Base-by-base conservation (phyloP, 148 eudicot species). In the Silene conica region DNA sequence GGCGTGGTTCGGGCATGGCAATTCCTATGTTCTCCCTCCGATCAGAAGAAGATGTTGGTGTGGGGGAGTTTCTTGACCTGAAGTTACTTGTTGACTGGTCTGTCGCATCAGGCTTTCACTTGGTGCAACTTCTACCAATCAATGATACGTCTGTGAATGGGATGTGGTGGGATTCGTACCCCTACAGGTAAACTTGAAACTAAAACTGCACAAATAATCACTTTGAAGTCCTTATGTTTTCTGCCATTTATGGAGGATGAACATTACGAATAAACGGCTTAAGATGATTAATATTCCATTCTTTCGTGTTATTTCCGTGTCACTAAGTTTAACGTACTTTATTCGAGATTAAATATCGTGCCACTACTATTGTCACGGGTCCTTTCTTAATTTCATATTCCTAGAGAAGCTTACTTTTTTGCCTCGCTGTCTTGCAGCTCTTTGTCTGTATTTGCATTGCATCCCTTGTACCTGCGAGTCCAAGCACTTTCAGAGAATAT, bases 141-240 rank as follows among this genome's bases (percentile, higher is more conserved):
- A 91, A 94, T 76, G 98, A 94, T 82, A 94, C 98, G 66, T 94
- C 98, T 60, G 98, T 94, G 20, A 79, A 94, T 75, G 67, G 76
- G 78, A 94, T 89, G 97, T 94, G 98, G 98, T 94, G 98, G 98
- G 98, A 94, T 82, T 94, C 98, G 6, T 94, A 94, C 74, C 98
- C 98, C 3, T 94, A 94, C 87, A 94, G 98, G 98, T 91, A 66
- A 73, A 76, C 72, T 50, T 79, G 43, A 15, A 52, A 56, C 50
- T 57, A 26, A 74, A n/a, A 57, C 21, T 34, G 10, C 20, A 3
- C 55, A 38, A 38, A 38, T 38, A 38, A 38, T 18, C 48, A 71
- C 50, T 18, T 15, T 48, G 38, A 67, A 57, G 61, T 75, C 56
- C 12, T 54, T 64, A 60, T 72, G 63, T 23, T 72, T 63, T 43